Conservation (phyloP, 2,329 filamentous ascomycete genomes). For the Pestalotiopsis sp. region DNA sequence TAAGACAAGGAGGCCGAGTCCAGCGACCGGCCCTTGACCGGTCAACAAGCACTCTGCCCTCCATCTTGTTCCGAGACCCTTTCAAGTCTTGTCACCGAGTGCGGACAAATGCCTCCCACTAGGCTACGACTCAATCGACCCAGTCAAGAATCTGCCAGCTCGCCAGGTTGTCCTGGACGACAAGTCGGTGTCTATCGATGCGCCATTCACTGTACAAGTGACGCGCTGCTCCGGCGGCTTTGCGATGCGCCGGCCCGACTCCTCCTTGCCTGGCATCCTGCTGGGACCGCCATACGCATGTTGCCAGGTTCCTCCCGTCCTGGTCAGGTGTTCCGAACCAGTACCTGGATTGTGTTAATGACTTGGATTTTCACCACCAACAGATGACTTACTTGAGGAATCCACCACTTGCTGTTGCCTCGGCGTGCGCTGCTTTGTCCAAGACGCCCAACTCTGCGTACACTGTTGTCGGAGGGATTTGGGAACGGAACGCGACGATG, state of each 20-base stretch:
- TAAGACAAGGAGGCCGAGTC: neutral
- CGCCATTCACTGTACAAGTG: conserved; percentile 68
- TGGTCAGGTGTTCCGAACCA: conserved; percentile 82
- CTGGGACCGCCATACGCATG: conserved; percentile 68
- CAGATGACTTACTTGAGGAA: conserved; percentile 69
- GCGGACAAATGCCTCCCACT: neutral
- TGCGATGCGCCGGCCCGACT: conserved; percentile 59
- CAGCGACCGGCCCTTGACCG: neutral
- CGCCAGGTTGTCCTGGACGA: conserved; percentile 65
- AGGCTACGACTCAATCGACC: conserved; percentile 38
- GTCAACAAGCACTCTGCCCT: neutral
- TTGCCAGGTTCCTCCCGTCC: conserved; percentile 78
- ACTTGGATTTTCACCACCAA: conserved; percentile 13
- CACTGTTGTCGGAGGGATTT: conserved; percentile 68
- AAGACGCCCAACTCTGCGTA: conserved; percentile 70
- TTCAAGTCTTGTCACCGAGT: neutral
- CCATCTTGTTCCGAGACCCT: neutral
- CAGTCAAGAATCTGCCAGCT: conserved; percentile 68
- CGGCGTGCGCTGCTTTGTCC: conserved; percentile 78
- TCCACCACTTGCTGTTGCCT: conserved; percentile 78
- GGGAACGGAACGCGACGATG: conserved; percentile 81
- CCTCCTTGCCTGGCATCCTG: conserved; percentile 64
- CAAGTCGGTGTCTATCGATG: conserved; percentile 72
- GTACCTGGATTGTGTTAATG: conserved; percentile 57
- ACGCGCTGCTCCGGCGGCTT: conserved; percentile 68